These are phyloP conservation scores for Ochetophila trinervis DNA, from an alignment of 306 rosid genomes.

Conservation along the genomic window DNA sequence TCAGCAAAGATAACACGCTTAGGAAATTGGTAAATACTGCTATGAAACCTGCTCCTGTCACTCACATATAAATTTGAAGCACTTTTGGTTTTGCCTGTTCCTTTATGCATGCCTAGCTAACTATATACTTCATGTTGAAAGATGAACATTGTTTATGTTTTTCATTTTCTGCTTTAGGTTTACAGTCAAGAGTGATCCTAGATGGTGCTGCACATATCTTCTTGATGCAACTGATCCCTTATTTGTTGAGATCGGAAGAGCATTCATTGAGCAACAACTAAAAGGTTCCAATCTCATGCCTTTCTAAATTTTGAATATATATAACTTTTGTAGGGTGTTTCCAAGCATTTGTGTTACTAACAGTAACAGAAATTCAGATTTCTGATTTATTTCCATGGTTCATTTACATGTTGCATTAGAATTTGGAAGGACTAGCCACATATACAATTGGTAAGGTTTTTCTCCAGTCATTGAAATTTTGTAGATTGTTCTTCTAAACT, in stretches of 20 bases:
- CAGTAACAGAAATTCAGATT: slow-evolving; percentile 10
- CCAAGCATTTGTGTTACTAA: not conserved
- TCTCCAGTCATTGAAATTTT: slow-evolving; percentile 9
- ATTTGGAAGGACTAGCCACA: slow-evolving; percentile 80
- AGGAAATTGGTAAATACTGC: slow-evolving; percentile 70
- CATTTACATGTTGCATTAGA: slow-evolving; percentile 40
- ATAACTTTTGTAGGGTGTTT: slow-evolving; percentile 11
- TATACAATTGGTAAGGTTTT: slow-evolving; percentile 75
- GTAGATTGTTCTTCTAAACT: slow-evolving; percentile 2
- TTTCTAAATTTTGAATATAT: slow-evolving; percentile 12
- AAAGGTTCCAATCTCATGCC: slow-evolving; percentile 49
- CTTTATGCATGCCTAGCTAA: not conserved
- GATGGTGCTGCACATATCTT: slow-evolving; percentile 91
- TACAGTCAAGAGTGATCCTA: slow-evolving; percentile 67
- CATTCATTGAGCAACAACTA: slow-evolving; percentile 75
- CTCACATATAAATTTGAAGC: no score
- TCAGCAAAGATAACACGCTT: slow-evolving; percentile 86
- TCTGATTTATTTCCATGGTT: slow-evolving; percentile 36
- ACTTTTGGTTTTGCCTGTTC: not conserved
- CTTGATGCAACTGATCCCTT: slow-evolving; percentile 91
- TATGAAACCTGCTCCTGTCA: not conserved
- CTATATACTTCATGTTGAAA: not conserved
- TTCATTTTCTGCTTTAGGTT: slow-evolving; percentile 46
- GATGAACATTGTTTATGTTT: not conserved
- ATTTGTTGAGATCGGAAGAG: slow-evolving; percentile 75